Evolutionary conservation across 2,329 filamentous ascomycete genomes (phyloP), one percentile per base, ranked within the genome.

Genomic region (Microcera coccophila): DNA sequence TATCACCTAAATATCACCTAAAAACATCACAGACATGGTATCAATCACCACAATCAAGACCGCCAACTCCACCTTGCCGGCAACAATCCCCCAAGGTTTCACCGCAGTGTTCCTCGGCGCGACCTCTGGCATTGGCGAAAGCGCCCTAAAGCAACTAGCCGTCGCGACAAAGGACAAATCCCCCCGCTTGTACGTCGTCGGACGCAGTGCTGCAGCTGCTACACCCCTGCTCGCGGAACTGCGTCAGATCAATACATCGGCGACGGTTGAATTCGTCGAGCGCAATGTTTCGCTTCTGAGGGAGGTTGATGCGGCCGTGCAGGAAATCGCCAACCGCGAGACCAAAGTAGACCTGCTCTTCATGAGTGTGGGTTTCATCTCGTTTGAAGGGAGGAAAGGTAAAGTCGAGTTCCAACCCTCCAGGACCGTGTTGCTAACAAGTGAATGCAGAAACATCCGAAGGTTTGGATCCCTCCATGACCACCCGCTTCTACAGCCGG

Each of bases 401-500:
- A 38, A 8, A 26, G 20, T n/a, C n/a, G n/a, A n/a, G n/a, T n/a
- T 12, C 9, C 0, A 2, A 17, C 5, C 12, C 10, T 12, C 4
- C 2, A 2, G 5, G 10, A 7, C 36, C 38, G 12, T 22, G 8
- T 29, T 31, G 37, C 4, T n/a, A 1, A 15, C 11, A 9, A 16
- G 5, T 15, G 31, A 9, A 3, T 0, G 0, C 34, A 75, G 79
- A 81, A 42, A 81, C 78, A 0, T 41, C 60, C 1, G 81, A 85
- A 60, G 77, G 74, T 4, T 64, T 85, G 1, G 71, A 79, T 34
- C 68, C 70, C 11, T 68, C 73, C 17, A 65, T 73, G 41, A 67
- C 74, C 4, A 69, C 82, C 7, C 69, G 69, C 32, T 81, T 74
- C 61, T 82, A 83, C 62, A 68, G 74, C 7, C 78, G 80, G 19